Evolutionary conservation across 2,329 filamentous ascomycete species (phyloP).

Genomic region (Scolecobasidium constrictum): DNA sequence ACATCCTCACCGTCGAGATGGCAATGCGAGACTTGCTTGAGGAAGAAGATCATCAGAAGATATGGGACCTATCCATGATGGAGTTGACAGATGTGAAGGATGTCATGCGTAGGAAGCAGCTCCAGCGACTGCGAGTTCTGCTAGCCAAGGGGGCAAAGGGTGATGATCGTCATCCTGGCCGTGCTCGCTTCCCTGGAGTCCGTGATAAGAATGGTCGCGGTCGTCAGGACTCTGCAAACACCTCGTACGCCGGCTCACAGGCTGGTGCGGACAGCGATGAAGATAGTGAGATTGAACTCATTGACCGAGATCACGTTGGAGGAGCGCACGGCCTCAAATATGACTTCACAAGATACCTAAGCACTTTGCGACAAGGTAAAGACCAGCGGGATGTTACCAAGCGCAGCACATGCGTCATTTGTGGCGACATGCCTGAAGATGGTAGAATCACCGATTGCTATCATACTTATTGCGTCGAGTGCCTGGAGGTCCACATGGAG

Average conservation of each 20-base stretch:
- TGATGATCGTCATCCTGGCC: background rate
- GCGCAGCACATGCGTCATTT: conserved; percentile 29
- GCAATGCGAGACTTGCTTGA: conserved; percentile 35
- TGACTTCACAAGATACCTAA: conserved; percentile 31
- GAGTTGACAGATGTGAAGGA: conserved; percentile 13
- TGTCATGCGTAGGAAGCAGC: conserved; percentile 10
- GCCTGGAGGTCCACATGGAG: conserved; percentile 27
- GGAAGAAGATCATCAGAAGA: conserved; percentile 32
- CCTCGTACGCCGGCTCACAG: background rate
- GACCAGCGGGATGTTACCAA: conserved; percentile 25
- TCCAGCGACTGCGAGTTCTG: background rate
- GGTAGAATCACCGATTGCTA: conserved; percentile 40
- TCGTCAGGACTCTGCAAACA: background rate
- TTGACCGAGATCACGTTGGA: conserved; percentile 9
- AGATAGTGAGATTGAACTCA: background rate
- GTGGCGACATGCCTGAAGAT: conserved; percentile 29
- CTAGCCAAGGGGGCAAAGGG: background rate
- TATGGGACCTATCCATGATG: conserved; percentile 23
- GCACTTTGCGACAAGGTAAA: conserved; percentile 20
- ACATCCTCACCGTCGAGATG: conserved; percentile 37
- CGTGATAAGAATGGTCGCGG: background rate
- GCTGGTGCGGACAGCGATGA: background rate
- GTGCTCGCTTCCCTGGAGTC: background rate
- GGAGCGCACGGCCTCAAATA: conserved; percentile 25
- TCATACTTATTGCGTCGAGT: conserved; percentile 45